These are phyloP conservation scores for Platanus orientalis DNA, from an alignment of 164 flowering plant genomes.

Conservation along the genomic window DNA sequence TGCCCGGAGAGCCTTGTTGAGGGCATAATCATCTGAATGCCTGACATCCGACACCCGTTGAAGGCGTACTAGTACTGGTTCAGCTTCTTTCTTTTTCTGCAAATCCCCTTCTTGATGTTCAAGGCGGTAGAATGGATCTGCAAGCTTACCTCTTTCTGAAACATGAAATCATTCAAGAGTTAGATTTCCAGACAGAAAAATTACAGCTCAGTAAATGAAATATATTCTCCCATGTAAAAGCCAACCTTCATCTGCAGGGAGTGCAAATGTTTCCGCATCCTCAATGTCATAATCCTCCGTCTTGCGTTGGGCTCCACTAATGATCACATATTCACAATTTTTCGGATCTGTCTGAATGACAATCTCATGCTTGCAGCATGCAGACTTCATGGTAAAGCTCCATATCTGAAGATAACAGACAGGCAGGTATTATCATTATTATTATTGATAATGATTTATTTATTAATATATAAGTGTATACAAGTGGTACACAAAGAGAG, in stretches of 20 bases:
- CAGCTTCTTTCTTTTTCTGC: conserved; percentile 92
- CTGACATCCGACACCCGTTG: conserved; percentile 81
- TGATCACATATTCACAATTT: conserved; percentile 78
- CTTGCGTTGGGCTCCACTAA: conserved; percentile 81
- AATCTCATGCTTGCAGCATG: conserved; percentile 93
- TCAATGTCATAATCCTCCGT: conserved; percentile 82
- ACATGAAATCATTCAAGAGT: conserved; percentile 9
- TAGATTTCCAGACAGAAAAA: background rate
- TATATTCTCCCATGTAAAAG: background rate
- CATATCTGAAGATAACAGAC: conserved; percentile 60
- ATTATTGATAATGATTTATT: no score
- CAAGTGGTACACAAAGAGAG: no score
- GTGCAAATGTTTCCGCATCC: conserved; percentile 87
- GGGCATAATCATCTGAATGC: conserved; percentile 80
- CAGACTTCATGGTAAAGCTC: conserved; percentile 95
- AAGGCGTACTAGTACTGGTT: conserved; percentile 83
- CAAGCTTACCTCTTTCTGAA: conserved; percentile 80
- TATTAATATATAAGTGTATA: no score
- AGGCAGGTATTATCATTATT: conserved; percentile 1
- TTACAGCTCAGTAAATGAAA: background rate
- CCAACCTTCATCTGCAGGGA: conserved; percentile 88
- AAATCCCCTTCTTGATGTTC: conserved; percentile 90
- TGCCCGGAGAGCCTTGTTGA: conserved; percentile 76
- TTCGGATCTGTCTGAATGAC: conserved; percentile 97
- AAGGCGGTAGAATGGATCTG: conserved; percentile 97